Evolutionary conservation across 2,329 filamentous ascomycete genomes (phyloP).

Genomic region (Fusarium metavorans): DNA sequence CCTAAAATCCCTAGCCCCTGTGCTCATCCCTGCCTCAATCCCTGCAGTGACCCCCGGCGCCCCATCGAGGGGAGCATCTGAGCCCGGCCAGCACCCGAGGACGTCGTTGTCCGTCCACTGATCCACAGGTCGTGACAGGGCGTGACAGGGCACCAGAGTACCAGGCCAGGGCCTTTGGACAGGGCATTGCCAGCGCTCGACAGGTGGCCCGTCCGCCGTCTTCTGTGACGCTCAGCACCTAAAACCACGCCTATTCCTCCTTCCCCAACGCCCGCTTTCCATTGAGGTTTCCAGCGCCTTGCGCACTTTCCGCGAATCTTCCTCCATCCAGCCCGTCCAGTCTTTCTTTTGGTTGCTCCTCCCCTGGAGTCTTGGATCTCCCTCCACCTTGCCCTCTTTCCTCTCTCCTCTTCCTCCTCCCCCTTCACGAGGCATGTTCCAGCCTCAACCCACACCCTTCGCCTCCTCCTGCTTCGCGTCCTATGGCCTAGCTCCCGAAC

Average conservation of each 20-base stretch:
- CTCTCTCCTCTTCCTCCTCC: conserved; percentile 24
- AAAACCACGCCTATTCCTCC: conserved; percentile 31
- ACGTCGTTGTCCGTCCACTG: conserved; percentile 32
- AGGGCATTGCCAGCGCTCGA: conserved; percentile 20
- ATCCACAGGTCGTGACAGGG: conserved; percentile 40
- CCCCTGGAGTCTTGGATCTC: not conserved
- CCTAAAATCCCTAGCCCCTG: conserved; percentile 30
- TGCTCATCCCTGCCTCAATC: conserved; percentile 25
- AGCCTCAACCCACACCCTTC: conserved; percentile 64
- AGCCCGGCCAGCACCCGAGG: conserved; percentile 32
- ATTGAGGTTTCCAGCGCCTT: conserved; percentile 15
- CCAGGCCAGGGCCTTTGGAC: conserved; percentile 6
- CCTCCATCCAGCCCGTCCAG: not conserved
- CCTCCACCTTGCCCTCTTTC: conserved; percentile 9
- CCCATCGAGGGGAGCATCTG: conserved; percentile 13
- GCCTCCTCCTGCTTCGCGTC: conserved; percentile 55
- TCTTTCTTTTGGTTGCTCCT: not conserved
- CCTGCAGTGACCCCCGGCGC: conserved; percentile 30
- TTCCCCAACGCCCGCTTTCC: conserved; percentile 17
- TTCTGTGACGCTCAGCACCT: conserved; percentile 16
- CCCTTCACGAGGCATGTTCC: conserved; percentile 61
- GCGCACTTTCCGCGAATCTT: conserved; percentile 22
- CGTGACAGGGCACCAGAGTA: conserved; percentile 29
- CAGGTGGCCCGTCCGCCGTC: conserved; percentile 32
- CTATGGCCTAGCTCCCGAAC: conserved; percentile 54